These are phyloP conservation scores for Saraca asoca DNA, from an alignment of 331 rosid species.

Conservation along the genomic window DNA sequence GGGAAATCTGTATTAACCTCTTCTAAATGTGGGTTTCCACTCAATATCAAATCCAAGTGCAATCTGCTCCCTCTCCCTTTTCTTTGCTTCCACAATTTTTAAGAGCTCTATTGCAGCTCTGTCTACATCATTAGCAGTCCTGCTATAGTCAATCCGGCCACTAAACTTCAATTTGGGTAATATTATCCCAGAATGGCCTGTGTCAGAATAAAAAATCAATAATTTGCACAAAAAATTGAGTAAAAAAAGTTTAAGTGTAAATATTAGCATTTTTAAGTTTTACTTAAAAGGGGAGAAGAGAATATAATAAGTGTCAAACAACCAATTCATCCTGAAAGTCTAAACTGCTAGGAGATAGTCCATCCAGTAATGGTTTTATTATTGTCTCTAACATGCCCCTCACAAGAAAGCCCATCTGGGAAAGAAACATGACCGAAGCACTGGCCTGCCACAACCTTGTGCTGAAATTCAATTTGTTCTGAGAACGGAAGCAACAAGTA, in stretches of 20 bases:
- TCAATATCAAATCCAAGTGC: constrained; percentile 79
- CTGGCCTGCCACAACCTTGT: too few relatives aligned
- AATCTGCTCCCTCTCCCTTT: constrained; percentile 41
- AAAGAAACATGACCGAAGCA: too few relatives aligned
- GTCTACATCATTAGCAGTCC: constrained; percentile 64
- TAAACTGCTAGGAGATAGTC: too few relatives aligned
- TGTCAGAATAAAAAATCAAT: constrained; percentile 1
- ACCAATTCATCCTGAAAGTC: too few relatives aligned
- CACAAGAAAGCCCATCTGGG: too few relatives aligned
- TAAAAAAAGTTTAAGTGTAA: neutral
- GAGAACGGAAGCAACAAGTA: too few relatives aligned
- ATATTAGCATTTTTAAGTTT: neutral
- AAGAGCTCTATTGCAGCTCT: constrained; percentile 53
- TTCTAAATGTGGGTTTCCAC: constrained; percentile 75
- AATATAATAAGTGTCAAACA: neutral
- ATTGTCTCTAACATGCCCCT: too few relatives aligned
- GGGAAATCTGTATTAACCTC: constrained; percentile 48
- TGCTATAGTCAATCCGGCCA: constrained; percentile 66
- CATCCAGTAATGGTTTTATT: too few relatives aligned
- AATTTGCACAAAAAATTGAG: constrained; percentile 19
- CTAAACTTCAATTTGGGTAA: constrained; percentile 65
- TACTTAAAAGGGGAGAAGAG: constrained; percentile 1
- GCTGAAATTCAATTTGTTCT: too few relatives aligned
- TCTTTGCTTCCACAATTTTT: constrained; percentile 41
- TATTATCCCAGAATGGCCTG: constrained; percentile 49